A percentile compares a stretch with the other conserved stretches of the same genome.
These are phyloP conservation scores for Scenedesmus sp. DNA, from an alignment of 163 green algal species.

Conservation along the genomic window DNA sequence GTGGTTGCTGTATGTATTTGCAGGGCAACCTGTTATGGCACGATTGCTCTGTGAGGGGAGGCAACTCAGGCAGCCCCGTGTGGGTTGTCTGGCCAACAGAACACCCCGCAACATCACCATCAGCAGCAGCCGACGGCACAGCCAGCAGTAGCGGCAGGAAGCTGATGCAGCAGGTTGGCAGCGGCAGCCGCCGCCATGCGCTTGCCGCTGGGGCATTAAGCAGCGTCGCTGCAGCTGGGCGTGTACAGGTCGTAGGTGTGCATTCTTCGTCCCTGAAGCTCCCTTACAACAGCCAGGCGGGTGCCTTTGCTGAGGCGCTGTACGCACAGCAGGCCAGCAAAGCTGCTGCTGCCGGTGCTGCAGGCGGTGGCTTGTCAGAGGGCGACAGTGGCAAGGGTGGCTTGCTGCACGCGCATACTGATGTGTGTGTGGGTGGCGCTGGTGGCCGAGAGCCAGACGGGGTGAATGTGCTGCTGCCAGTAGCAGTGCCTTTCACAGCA, in stretches of 20 bases:
- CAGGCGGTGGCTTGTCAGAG: background rate
- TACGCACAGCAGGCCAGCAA: background rate
- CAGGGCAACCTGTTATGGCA: conserved; percentile 34
- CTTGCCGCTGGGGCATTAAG: too few species aligned
- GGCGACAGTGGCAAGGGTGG: background rate
- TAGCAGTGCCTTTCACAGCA: conserved; percentile 42
- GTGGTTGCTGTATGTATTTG: background rate
- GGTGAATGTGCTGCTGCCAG: conserved; percentile 15
- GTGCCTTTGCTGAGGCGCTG: conserved; percentile 3
- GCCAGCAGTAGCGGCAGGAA: conserved; percentile 22
- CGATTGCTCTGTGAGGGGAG: conserved; percentile 45
- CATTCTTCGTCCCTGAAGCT: conserved; percentile 2
- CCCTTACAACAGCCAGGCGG: background rate
- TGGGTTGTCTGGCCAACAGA: conserved; percentile 7
- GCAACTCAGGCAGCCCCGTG: conserved; percentile 56
- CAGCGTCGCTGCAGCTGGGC: background rate
- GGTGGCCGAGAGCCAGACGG: conserved; percentile 8
- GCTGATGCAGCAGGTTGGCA: background rate
- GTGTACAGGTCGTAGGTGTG: background rate
- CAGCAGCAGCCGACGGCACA: background rate
- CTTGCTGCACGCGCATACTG: too few species aligned
- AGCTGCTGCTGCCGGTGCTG: background rate
- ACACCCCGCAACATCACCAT: background rate
- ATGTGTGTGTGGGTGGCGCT: background rate
- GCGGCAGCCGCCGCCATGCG: background rate